A percentile compares a stretch with the other conserved stretches of the same genome.
Evolutionary conservation across 768 basidiomycete genomes (phyloP).

Genomic region (Pluteus cervinus): DNA sequence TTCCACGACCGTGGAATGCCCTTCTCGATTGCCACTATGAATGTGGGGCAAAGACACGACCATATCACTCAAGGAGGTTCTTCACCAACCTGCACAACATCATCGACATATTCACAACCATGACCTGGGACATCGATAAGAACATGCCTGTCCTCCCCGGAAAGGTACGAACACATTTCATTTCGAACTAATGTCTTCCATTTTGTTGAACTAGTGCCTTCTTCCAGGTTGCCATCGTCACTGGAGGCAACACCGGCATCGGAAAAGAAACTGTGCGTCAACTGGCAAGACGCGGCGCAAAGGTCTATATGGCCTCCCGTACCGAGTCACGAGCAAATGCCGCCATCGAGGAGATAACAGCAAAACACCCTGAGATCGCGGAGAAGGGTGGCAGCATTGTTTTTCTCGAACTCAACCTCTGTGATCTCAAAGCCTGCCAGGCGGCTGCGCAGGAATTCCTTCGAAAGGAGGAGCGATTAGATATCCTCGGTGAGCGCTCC

Average conservation of each 20-base stretch:
- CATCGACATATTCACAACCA: no score
- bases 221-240: constrained; percentile 6
- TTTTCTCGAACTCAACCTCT: constrained; percentile 8
- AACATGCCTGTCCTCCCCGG: no score
- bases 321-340: constrained; percentile 24
- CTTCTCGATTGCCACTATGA: no score
- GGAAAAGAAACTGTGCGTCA: constrained; percentile 40
- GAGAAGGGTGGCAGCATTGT: constrained; percentile 9
- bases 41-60: no score
- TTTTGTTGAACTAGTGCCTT: no score
- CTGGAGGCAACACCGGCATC: constrained; percentile 33
- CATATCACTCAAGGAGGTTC: no score
- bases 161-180: no score
- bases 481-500: constrained; percentile 9
- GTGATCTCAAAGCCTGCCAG: constrained; percentile 5
- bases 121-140: no score
- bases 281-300: constrained; percentile 43
- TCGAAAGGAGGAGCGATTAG: constrained; percentile 8
- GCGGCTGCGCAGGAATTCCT: constrained; percentile 10
- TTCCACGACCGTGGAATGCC: no score
- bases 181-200: no score
- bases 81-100: no score
- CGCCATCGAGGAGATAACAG: constrained; percentile 9
- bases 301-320: constrained; percentile 45
- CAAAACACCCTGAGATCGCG: constrained; percentile 6